phyloP scores from a whole-genome alignment of 2,329 filamentous ascomycete genomes.

The Phialophora chinensis region DNA sequence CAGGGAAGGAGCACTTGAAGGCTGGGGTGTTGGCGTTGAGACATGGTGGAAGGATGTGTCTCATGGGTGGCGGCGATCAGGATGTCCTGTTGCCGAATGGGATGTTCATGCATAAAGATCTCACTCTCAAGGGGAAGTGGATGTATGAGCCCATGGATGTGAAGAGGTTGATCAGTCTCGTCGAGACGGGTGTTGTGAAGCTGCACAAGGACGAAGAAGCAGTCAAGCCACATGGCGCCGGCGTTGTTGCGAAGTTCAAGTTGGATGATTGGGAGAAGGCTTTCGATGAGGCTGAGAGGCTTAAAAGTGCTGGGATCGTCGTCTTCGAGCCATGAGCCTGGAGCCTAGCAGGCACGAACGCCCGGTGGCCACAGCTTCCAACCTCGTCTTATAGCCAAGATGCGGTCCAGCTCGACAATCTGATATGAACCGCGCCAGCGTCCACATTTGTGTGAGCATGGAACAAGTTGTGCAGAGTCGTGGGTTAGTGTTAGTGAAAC shows the following conservation, averaged over 20 bases:
- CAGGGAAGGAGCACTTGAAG: conserved; percentile 48
- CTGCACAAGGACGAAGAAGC: conserved; percentile 14
- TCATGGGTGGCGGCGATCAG: conserved; percentile 38
- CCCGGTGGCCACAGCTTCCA: neutral
- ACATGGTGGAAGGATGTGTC: conserved; percentile 29
- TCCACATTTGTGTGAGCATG: neutral
- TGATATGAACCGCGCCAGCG: neutral
- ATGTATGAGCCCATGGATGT: conserved; percentile 40
- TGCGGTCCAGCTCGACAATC: neutral
- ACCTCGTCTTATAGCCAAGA: neutral
- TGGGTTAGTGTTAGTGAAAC: neutral
- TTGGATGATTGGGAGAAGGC: conserved; percentile 31
- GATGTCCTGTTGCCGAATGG: conserved; percentile 35
- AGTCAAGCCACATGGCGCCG: conserved; percentile 13
- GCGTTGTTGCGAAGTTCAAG: conserved; percentile 15
- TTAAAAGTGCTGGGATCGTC: conserved; percentile 21
- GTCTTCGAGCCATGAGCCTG: conserved; percentile 19
- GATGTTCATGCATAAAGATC: conserved; percentile 31
- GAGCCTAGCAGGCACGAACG: too few relatives aligned
- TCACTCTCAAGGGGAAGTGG: conserved; percentile 40
- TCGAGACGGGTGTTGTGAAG: conserved; percentile 35
- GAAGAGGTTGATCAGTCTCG: conserved; percentile 34
- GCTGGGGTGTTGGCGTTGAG: conserved; percentile 45
- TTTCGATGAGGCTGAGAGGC: conserved; percentile 20
- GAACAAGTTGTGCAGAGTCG: neutral